Conservation (phyloP, 257 asterid species). For the Parsonsia alboflavescens region DNA sequence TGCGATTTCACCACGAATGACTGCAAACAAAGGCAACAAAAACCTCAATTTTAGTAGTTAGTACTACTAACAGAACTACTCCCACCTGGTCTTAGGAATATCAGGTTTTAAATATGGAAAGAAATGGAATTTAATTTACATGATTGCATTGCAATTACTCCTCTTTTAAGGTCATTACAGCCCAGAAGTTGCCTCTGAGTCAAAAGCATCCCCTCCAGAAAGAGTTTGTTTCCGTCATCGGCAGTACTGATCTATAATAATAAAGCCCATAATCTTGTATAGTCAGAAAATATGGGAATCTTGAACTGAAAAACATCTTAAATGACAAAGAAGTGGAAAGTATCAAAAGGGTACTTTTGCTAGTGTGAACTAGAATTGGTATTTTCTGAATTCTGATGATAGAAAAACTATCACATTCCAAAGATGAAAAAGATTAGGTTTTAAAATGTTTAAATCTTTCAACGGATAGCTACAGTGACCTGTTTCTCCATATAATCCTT, state of each 20-base stretch:
- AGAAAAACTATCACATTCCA: background rate
- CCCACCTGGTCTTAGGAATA: background rate
- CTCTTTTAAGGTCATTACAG: constrained; percentile 37
- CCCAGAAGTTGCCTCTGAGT: constrained; percentile 49
- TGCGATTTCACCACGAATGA: constrained; percentile 58
- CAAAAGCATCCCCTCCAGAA: constrained; percentile 22
- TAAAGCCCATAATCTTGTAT: background rate
- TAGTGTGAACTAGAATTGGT: background rate
- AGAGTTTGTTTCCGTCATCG: constrained; percentile 18
- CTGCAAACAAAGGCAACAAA: constrained; percentile 26
- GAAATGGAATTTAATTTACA: constrained; percentile 34
- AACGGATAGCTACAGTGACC: background rate
- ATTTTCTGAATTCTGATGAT: background rate
- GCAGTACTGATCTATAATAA: constrained; percentile 3
- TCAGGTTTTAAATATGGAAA: no score
- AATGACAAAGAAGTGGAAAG: background rate
- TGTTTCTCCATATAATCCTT: background rate
- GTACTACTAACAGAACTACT: background rate
- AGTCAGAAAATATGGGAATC: background rate
- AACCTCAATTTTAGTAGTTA: constrained; percentile 7
- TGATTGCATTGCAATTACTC: constrained; percentile 52
- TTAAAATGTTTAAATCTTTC: no score
- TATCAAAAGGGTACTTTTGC: background rate
- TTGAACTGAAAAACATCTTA: background rate
- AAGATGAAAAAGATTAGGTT: no score